phyloP scores from a whole-genome alignment of 306 rosid genomes.

The Vigna angularis region DNA sequence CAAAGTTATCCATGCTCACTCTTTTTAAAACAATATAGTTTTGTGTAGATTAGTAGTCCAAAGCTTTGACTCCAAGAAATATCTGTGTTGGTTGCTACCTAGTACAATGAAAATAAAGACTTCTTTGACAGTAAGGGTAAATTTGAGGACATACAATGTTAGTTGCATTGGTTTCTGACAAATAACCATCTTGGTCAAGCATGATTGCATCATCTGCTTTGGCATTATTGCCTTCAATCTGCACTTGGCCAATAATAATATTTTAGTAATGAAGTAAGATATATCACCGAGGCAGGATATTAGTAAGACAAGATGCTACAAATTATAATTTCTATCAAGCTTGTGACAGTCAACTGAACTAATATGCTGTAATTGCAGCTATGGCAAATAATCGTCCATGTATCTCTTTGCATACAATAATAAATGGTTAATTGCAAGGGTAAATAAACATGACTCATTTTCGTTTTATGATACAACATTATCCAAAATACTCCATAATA shows the following conservation, averaged over 20 bases:
- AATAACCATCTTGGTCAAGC: constrained; percentile 89
- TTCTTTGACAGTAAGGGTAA: constrained; percentile 25
- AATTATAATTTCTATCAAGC: no score
- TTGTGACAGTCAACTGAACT: no score
- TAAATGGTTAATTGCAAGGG: no score
- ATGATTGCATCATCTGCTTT: constrained; percentile 84
- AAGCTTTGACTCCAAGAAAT: constrained; percentile 10
- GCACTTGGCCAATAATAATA: constrained; percentile 46
- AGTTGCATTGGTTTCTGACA: constrained; percentile 89
- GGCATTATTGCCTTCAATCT: constrained; percentile 93
- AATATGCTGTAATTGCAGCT: no score
- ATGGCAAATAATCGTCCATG: no score
- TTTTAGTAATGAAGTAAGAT: constrained; percentile 24
- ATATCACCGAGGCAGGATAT: constrained; percentile 10
- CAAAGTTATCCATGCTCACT: background rate
- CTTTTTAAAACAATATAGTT: background rate
- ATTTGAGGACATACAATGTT: constrained; percentile 69
- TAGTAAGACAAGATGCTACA: background rate
- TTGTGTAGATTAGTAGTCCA: background rate
- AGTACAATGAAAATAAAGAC: constrained; percentile 2
- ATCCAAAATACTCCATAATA: background rate
- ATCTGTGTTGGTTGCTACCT: background rate
- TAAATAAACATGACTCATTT: constrained; percentile 11
- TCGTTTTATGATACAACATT: background rate
- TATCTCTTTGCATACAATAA: no score